Evolutionary conservation across 2,329 filamentous ascomycete species (phyloP).

Genomic region (Aspergillus sp.): DNA sequence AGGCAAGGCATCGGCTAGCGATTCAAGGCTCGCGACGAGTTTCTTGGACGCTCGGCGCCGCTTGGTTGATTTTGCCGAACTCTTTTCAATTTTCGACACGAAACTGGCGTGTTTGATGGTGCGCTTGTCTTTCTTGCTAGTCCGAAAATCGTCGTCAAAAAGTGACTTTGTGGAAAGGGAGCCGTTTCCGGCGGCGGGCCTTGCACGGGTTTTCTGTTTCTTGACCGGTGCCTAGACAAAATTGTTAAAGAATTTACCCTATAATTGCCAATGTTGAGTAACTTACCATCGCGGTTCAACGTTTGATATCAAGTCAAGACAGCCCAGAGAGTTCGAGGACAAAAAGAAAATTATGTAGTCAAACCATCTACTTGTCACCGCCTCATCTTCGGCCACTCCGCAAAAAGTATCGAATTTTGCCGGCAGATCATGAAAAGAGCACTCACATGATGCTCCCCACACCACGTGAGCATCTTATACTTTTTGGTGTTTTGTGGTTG

Average conservation of each 20-base stretch:
- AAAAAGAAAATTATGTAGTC: neutral
- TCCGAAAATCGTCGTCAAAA: constrained; percentile 59
- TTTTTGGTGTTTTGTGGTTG: neutral
- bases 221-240: constrained; percentile 30
- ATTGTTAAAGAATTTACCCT: neutral
- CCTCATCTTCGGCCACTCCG: neutral
- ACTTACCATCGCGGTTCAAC: neutral
- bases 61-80: constrained; percentile 60
- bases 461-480: constrained; percentile 10
- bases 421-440: neutral
- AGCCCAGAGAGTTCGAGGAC: neutral
- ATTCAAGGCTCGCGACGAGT: constrained; percentile 73
- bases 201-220: constrained; percentile 23
- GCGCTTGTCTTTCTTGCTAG: constrained; percentile 82
- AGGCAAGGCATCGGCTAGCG: constrained; percentile 79
- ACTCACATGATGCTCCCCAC: constrained; percentile 3
- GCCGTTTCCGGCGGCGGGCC: constrained; percentile 24
- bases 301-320: neutral
- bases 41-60: constrained; percentile 75
- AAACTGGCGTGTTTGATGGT: constrained; percentile 80
- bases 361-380: neutral
- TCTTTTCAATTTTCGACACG: constrained; percentile 74
- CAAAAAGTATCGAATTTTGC: neutral
- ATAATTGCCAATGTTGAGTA: neutral
- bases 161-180: constrained; percentile 24